Evolutionary conservation across 2,329 filamentous ascomycete species (phyloP).

Genomic region (Lojkania enalia): DNA sequence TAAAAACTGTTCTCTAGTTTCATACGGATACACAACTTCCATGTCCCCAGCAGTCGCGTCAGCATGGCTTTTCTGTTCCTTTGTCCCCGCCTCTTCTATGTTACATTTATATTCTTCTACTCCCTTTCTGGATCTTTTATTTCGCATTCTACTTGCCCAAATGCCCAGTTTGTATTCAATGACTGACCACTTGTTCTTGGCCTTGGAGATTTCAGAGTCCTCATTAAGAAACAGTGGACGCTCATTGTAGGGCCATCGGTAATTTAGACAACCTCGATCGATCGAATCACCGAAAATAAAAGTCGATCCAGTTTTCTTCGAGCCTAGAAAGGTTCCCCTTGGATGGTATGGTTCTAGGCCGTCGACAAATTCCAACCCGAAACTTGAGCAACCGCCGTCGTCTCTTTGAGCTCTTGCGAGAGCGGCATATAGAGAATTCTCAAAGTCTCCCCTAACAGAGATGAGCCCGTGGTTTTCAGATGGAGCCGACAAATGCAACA

Average conservation of each 20-base stretch:
- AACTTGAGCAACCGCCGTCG: neutral
- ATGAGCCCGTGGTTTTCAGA: neutral
- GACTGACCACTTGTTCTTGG: too few species aligned
- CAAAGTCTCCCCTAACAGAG: neutral
- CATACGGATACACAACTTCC: too few species aligned
- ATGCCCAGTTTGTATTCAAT: too few species aligned
- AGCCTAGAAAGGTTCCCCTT: neutral
- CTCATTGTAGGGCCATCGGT: constrained; percentile 3
- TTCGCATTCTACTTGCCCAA: too few species aligned
- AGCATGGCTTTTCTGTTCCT: too few species aligned
- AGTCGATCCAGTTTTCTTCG: neutral
- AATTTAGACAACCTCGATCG: constrained; percentile 1
- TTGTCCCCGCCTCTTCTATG: too few species aligned
- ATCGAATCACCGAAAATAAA: neutral
- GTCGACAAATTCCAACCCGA: neutral
- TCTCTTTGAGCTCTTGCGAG: neutral
- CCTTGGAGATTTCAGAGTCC: too few species aligned
- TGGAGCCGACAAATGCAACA: neutral
- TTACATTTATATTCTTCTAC: too few species aligned
- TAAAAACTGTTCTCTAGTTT: too few species aligned
- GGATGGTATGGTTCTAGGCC: neutral
- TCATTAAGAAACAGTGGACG: neutral
- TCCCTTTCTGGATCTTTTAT: neutral
- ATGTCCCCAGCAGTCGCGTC: too few species aligned
- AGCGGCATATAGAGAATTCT: neutral